Evolutionary conservation across 108 stramenopile species (phyloP).

Genomic region (Nitzschia putrida): DNA sequence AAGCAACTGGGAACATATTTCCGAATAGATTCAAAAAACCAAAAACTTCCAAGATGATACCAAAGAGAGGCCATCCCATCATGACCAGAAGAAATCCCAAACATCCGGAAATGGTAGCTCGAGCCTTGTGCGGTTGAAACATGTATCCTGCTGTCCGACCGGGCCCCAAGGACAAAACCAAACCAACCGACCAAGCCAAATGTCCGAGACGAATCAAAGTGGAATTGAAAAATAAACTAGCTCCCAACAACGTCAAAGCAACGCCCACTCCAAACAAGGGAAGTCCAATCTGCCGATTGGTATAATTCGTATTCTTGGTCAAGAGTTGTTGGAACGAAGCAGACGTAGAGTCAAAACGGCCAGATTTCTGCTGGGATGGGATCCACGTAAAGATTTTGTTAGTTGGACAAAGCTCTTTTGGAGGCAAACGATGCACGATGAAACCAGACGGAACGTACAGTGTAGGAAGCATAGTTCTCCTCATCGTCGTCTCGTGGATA

Average conservation of each 20-base stretch:
- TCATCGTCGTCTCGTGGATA: too few species aligned
- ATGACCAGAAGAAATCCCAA: conserved; percentile 80
- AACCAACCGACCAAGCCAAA: conserved; percentile 78
- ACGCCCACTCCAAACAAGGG: conserved; percentile 70
- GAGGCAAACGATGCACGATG: too few species aligned
- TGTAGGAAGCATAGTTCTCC: too few species aligned
- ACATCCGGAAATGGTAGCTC: conserved; percentile 71
- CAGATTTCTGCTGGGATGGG: conserved; percentile 29
- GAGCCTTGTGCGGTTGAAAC: conserved; percentile 81
- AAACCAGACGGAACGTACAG: too few species aligned
- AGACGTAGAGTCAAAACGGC: background rate
- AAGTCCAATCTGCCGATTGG: conserved; percentile 72
- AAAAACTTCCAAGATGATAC: conserved; percentile 88
- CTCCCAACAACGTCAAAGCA: conserved; percentile 77
- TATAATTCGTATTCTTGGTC: too few species aligned
- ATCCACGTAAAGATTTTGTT: background rate
- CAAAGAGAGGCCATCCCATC: conserved; percentile 81
- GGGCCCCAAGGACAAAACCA: conserved; percentile 89
- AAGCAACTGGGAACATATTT: conserved; percentile 86
- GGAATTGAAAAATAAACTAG: conserved; percentile 94
- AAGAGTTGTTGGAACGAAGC: too few species aligned
- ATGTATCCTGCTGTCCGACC: conserved; percentile 85
- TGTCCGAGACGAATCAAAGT: conserved; percentile 92
- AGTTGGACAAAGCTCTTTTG: too few species aligned
- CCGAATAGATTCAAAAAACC: conserved; percentile 94